Evolutionary conservation across 805 yeast species (phyloP), one percentile per base, ranked within the genome.

Genomic region (Yarrowia hollandica): DNA sequence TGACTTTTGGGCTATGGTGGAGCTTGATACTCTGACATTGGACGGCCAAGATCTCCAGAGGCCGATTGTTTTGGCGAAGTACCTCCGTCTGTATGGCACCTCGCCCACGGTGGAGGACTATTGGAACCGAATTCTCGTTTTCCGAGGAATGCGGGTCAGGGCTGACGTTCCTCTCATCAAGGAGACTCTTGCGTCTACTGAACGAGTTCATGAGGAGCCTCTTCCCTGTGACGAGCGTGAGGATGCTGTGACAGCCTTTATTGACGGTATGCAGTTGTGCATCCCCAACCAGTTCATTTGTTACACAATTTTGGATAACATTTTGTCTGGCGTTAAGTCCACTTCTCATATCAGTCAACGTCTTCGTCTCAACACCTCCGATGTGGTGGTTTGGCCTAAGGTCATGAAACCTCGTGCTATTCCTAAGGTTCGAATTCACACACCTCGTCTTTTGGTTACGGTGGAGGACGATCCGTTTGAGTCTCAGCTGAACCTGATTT

Each of bases 401-500:
- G 65, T 54, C 22, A 39, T 62, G 60, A 62, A 54, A 59, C 72
- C 75, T 5, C 65, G 67, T 52, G 65, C 64, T 52, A 62, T 72
- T 15, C 74, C 92, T 2, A 66, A 69, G 31, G 72, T 89, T 2
- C 77, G 79, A 19, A 64, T 90, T 33, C 78, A 74, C 38, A 75
- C 95, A 0, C 75, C 75, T 5, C 74, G 80, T 37, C 76, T 88
- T 62, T 75, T 85, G 4, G 72, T 90, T 34, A 77, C 85, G 21
- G 76, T 90, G 63, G 96, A 88, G 60, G 96, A 88, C 69, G 97
- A 92, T 71, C 92, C 96, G 7, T 90, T 91, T 69, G 98, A 92
- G 70, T 76, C 83, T 7, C 84, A 88, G 65, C 72, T 91, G 46
- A 79, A 82, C 19, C 75, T 81, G 66, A 81, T 85, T 23, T 83